Conservation (phyloP, 352 stramenopile species). For the Phytophthora pseudosyringae region DNA sequence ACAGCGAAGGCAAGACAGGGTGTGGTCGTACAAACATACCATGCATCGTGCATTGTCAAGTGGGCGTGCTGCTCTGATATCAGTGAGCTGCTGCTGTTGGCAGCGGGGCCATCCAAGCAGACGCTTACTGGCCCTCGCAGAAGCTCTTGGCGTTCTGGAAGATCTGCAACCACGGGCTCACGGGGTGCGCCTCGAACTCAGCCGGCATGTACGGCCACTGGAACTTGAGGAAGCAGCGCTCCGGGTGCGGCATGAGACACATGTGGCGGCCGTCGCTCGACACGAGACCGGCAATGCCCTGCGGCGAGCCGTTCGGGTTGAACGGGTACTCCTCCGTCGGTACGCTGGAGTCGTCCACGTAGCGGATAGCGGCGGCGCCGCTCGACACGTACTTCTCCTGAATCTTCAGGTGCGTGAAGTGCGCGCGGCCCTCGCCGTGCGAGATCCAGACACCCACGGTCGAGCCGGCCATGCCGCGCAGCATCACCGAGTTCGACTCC, state of each 20-base stretch:
- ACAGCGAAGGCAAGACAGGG: conserved; percentile 1
- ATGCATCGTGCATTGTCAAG: conserved; percentile 27
- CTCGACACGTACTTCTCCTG: conserved; percentile 90
- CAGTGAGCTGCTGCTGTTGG: conserved; percentile 7
- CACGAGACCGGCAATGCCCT: conserved; percentile 97
- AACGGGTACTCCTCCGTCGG: conserved; percentile 98
- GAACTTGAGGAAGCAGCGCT: conserved; percentile 97
- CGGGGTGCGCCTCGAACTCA: conserved; percentile 79
- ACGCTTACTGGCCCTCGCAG: conserved; percentile 84
- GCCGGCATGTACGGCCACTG: conserved; percentile 97
- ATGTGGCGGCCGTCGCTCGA: conserved; percentile 97
- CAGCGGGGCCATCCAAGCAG: background rate
- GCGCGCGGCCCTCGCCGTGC: conserved; percentile 90
- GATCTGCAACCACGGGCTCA: conserved; percentile 97
- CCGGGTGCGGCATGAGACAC: conserved; percentile 99
- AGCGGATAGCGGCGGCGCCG: conserved; percentile 95
- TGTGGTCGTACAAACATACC: conserved; percentile 22
- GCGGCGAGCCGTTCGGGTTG: conserved; percentile 98
- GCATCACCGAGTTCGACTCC: conserved; percentile 95
- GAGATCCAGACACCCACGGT: conserved; percentile 98
- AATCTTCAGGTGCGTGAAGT: conserved; percentile 95
- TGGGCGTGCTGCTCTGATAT: conserved; percentile 14
- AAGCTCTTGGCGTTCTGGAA: conserved; percentile 99
- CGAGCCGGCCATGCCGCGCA: conserved; percentile 98
- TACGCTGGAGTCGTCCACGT: conserved; percentile 96